Evolutionary conservation across 78 protist species (phyloP), one percentile per base, ranked within the genome.

Genomic region (Monocercomonoides exilis): DNA sequence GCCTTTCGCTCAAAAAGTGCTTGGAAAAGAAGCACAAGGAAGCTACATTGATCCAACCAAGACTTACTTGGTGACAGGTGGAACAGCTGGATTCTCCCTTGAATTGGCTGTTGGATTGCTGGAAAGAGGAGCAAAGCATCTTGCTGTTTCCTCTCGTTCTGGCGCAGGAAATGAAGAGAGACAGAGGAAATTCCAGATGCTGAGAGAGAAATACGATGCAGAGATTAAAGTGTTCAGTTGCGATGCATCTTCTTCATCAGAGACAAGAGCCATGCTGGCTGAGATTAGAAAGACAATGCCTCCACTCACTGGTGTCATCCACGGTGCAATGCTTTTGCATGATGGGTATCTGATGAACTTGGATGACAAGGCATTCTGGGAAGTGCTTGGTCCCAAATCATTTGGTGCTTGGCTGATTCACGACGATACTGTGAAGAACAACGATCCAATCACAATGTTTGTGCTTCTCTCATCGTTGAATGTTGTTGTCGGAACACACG

Each of bases 101-200:
- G 82, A 33, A 33, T 6, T 79, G 45, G 82, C 82, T 41, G 5
- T 5, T 33, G 6, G 82, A 29, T 4, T 79, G 82, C 82, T 79
- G 45, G 21, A 6, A 33, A 5, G 43, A 4, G 82, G 82, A 5
- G 82, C 82, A 33, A 6, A 21, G 11, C 82, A 79, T 21, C 82
- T 79, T 6, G 82, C 36, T 41, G 77, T 93, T 46, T 54, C 38
- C 70, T 54, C 70, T 29, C 70, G 70, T 54, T 54, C 70, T 29
- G 70, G 70, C 21, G 70, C 70, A 29, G 70, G 70, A 29, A 21
- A 54, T 21, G 21, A 29, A 21, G 70, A 54, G 38, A 54, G 70
- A 54, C 70, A 54, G 21, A 21, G 38, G 21, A 54, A 11, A 54
- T 54, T 54, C 70, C 38, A 54, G 70, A 21, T 11, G 38, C 70